Base-by-base conservation (phyloP, 345 rosid species). In the Carallia brachiata region DNA sequence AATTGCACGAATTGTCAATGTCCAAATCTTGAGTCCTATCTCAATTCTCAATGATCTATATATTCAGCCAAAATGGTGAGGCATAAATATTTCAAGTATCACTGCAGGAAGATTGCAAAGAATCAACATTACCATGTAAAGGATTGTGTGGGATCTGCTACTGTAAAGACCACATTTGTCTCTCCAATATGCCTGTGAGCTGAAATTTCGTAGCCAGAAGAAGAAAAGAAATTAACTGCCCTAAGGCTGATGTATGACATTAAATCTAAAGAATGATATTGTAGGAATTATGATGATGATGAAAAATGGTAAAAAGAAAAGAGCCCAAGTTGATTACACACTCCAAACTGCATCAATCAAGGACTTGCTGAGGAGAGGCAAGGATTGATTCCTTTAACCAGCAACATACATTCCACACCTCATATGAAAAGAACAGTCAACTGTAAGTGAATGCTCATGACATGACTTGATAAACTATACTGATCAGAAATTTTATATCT, bases 121-220 rank as follows among this genome's bases (percentile, higher is more conserved):
- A 60, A 23, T 62, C 13, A 60, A 62, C 52, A 40, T 81, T 86
- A 94, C 98, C 97, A 94, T 94, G 74, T 97, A 88, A 69, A 94
- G 91, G 65, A 91, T 91, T 47, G 96, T 91, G 85, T 94, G 98
- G 30, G 98, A 94, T 79, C 97, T 80, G 69, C 97, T 94, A 68
- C 97, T 94, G 74, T 88, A 77, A 32, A 89, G 53, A 65, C 91
- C 97, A 94, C 91, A 75, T 94, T 91, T 50, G 98, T 94, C 87
- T 91, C 97, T 61, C 96, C 98, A 77, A 89, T 86, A 76, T 91
- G 98, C 77, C 98, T 84, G 73, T 94, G 96, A 75, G 96, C 98
- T 94, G 88, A 84, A 85, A 77, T 66, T 71, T 57, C 39, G 16
- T 40, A 16, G 63, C 30, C 32, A 2, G 59, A 57, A 36, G 8